A percentile compares a stretch with the other conserved stretches of the same genome.
These are phyloP conservation scores for Penicillium hordei DNA, from an alignment of 2,329 filamentous ascomycete species.

Conservation along the genomic window DNA sequence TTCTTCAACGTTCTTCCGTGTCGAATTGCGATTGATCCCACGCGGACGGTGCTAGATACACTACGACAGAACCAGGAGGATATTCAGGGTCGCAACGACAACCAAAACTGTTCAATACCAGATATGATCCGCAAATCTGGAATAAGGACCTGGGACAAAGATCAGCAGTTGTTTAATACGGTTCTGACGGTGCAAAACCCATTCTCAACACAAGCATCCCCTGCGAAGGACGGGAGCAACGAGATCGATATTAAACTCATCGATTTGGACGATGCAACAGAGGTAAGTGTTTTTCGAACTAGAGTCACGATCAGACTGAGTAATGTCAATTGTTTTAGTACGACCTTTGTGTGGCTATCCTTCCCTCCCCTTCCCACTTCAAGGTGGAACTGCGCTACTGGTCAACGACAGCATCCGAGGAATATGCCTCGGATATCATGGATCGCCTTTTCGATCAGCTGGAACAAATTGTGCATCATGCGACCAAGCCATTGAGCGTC, in stretches of 20 bases:
- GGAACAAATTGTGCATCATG: constrained; percentile 1
- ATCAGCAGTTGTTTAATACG: neutral
- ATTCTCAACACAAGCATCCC: neutral
- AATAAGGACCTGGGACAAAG: neutral
- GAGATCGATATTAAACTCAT: neutral
- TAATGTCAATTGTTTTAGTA: neutral
- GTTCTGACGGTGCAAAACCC: neutral
- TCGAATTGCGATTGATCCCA: neutral
- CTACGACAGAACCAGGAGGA: neutral
- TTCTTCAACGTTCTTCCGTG: constrained; percentile 1
- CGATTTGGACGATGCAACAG: neutral
- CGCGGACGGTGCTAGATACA: neutral
- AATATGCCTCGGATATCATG: neutral
- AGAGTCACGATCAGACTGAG: neutral
- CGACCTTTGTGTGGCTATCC: neutral
- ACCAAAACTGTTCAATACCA: neutral
- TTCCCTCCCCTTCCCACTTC: neutral
- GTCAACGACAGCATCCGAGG: neutral
- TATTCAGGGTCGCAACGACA: neutral
- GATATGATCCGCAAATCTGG: neutral
- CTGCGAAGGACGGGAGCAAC: neutral
- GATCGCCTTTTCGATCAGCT: neutral
- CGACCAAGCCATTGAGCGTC: neutral
- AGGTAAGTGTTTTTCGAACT: neutral
- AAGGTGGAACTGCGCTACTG: constrained; percentile 1